Evolutionary conservation across 345 rosid genomes (phyloP).

Genomic region (Leavenworthia alabamica): DNA sequence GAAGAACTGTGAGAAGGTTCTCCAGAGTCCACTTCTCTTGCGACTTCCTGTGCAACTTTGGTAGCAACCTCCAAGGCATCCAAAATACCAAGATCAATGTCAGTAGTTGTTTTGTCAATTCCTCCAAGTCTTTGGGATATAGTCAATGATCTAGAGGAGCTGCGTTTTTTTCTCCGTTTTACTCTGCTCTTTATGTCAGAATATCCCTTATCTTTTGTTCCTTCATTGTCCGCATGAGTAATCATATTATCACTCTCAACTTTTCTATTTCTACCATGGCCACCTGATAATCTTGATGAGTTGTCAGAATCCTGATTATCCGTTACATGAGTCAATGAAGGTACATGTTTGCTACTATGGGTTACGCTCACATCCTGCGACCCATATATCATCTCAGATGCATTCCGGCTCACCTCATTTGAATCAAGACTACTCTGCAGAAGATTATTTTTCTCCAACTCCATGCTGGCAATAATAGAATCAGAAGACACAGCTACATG

Average conservation of each 20-base stretch:
- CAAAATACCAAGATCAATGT: conserved; percentile 67
- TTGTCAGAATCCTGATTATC: conserved; percentile 37
- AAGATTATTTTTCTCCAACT: conserved; percentile 25
- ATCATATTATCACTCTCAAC: conserved; percentile 27
- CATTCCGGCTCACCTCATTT: conserved; percentile 29
- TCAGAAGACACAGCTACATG: conserved; percentile 35
- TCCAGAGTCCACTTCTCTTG: conserved; percentile 65
- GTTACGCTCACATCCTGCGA: conserved; percentile 18
- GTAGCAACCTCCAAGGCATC: conserved; percentile 94
- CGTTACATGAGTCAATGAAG: conserved; percentile 23
- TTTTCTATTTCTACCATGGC: conserved; percentile 30
- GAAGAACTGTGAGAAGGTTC: conserved; percentile 64
- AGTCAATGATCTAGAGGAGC: conserved; percentile 36
- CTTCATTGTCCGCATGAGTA: conserved; percentile 35
- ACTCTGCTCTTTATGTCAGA: conserved; percentile 32
- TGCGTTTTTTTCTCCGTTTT: conserved; percentile 35
- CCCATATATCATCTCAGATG: conserved; percentile 30
- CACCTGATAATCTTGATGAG: conserved; percentile 34
- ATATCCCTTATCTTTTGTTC: conserved; percentile 31
- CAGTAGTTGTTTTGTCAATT: conserved; percentile 40
- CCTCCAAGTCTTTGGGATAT: conserved; percentile 36
- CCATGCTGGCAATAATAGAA: conserved; percentile 29
- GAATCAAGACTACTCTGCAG: conserved; percentile 37
- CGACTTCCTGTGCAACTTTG: conserved; percentile 88
- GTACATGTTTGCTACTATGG: conserved; percentile 18